Percentiles rank a stretch among this genome's conserved stretches.
Evolutionary conservation across 768 basidiomycete genomes (phyloP).

Genomic region (Suillus americanus): DNA sequence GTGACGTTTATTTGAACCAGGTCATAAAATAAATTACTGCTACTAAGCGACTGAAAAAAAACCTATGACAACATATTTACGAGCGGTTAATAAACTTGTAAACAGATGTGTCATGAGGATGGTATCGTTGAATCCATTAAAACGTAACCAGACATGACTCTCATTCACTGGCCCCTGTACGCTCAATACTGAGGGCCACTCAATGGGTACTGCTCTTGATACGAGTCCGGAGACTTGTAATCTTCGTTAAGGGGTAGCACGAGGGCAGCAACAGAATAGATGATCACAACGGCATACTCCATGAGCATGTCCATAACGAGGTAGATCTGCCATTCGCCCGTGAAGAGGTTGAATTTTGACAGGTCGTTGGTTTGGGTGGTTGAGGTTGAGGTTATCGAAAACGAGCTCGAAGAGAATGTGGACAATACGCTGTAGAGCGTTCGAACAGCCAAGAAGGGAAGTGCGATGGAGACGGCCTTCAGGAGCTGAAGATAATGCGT

Average conservation of each 20-base stretch:
- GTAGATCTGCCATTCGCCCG: conserved; percentile 52
- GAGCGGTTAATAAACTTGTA: not conserved
- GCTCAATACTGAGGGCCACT: conserved; percentile 28
- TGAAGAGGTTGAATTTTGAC: conserved; percentile 50
- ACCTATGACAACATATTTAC: not conserved
- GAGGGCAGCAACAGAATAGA: conserved; percentile 35
- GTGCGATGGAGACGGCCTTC: conserved; percentile 47
- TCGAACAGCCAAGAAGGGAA: conserved; percentile 58
- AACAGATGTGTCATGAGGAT: not conserved
- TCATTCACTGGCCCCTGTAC: not conserved
- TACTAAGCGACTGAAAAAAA: not conserved
- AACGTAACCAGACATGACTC: not conserved
- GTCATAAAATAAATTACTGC: not conserved
- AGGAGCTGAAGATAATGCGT: conserved; percentile 47
- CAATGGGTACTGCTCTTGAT: conserved; percentile 19
- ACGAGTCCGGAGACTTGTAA: conserved; percentile 14
- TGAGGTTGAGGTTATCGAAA: conserved; percentile 32
- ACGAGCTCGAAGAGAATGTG: conserved; percentile 47
- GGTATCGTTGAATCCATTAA: not conserved
- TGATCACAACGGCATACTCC: conserved; percentile 48
- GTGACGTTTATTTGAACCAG: not conserved
- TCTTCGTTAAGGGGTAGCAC: conserved; percentile 21
- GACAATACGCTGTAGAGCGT: conserved; percentile 47
- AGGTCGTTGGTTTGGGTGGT: conserved; percentile 26
- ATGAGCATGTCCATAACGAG: conserved; percentile 54